Conservation (phyloP, 345 rosid genomes). For the Psidium friedrichsthalianum region DNA sequence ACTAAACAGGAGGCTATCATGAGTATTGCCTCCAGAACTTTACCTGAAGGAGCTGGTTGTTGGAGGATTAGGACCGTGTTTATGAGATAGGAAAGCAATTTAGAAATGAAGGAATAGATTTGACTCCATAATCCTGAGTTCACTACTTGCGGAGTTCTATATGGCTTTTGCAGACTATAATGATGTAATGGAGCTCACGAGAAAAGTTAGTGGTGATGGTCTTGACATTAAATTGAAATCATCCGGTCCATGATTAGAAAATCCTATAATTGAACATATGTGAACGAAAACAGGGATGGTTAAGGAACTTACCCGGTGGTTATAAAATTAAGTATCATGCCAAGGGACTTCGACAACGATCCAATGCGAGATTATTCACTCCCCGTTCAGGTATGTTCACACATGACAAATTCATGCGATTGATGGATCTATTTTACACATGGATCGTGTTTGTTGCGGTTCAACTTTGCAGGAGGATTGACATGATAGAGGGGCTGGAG, state of each 20-base stretch:
- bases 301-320: conserved; percentile 82
- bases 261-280: neutral
- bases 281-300: conserved; percentile 57
- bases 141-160: conserved; percentile 97
- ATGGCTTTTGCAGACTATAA: conserved; percentile 98
- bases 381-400: conserved; percentile 72
- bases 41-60: conserved; percentile 83
- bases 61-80: conserved; percentile 86
- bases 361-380: conserved; percentile 93
- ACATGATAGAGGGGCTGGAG: conserved; percentile 88
- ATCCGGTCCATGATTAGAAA: neutral
- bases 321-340: conserved; percentile 85
- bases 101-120: conserved; percentile 94
- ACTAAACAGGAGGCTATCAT: conserved; percentile 74
- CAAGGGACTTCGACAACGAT: conserved; percentile 69
- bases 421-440: neutral
- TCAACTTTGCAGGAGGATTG: conserved; percentile 51
- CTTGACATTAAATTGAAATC: neutral
- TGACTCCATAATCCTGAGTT: conserved; percentile 99
- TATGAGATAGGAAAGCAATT: conserved; percentile 98
- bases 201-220: conserved; percentile 59
- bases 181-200: conserved; percentile 92
- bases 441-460: neutral
- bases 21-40: conserved; percentile 98
- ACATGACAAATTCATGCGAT: neutral